Conservation (phyloP, 805 yeast genomes). For the Candida vartiovaarae region DNA sequence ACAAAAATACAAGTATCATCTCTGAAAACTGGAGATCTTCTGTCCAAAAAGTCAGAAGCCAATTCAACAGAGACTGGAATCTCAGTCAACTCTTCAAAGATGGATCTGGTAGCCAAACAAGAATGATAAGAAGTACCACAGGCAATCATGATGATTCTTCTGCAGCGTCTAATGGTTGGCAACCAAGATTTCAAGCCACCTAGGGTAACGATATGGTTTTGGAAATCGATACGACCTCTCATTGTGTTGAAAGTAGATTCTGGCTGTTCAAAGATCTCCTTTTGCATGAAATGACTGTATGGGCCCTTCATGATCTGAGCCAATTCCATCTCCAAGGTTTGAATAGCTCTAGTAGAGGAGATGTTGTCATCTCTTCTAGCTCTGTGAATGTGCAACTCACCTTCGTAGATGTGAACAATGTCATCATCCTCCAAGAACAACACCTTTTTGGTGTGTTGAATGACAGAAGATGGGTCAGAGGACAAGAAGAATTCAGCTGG, state of each 20-base stretch:
- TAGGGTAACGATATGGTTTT: constrained; percentile 62
- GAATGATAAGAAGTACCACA: constrained; percentile 99
- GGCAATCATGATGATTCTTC: constrained; percentile 96
- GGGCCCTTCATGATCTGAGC: constrained; percentile 98
- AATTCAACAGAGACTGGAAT: constrained; percentile 89
- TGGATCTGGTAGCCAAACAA: constrained; percentile 93
- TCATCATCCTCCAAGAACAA: constrained; percentile 96
- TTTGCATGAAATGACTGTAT: constrained; percentile 95
- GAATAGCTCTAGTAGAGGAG: constrained; percentile 92
- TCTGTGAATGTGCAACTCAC: constrained; percentile 97
- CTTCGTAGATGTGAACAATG: constrained; percentile 96
- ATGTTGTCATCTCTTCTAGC: constrained; percentile 82
- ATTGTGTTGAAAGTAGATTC: constrained; percentile 96
- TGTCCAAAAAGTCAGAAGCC: constrained; percentile 91
- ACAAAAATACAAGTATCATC: constrained; percentile 97
- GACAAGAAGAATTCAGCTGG: constrained; percentile 95
- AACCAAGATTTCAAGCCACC: constrained; percentile 88
- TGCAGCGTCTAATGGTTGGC: constrained; percentile 85
- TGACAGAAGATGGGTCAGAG: constrained; percentile 94
- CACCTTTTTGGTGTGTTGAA: constrained; percentile 96
- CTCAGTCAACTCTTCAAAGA: constrained; percentile 94
- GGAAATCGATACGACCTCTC: constrained; percentile 98
- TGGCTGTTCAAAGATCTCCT: constrained; percentile 98
- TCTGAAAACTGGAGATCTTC: constrained; percentile 95
- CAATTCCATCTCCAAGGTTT: constrained; percentile 93